These are phyloP conservation scores for Keithomyces neogunnii DNA, from an alignment of 2,329 filamentous ascomycete species.

Conservation along the genomic window DNA sequence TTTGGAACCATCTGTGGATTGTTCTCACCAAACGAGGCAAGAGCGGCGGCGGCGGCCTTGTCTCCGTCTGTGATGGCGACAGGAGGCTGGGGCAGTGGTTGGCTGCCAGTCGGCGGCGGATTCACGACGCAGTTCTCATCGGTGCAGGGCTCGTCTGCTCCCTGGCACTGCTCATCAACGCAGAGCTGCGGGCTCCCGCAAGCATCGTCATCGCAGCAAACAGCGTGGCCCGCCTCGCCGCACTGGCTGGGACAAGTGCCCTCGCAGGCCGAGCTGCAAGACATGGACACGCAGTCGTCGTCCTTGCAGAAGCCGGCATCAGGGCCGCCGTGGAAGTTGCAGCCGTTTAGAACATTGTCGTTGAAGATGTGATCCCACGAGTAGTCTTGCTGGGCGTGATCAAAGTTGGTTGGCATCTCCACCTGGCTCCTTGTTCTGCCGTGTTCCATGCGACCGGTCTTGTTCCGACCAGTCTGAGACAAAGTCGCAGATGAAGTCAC, in stretches of 20 bases:
- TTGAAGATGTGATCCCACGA: slow-evolving; percentile 12
- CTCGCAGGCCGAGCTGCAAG: slow-evolving; percentile 27
- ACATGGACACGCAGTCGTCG: slow-evolving; percentile 23
- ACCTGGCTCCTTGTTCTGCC: slow-evolving; percentile 1
- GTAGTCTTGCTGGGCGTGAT: slow-evolving; percentile 6
- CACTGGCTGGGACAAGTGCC: slow-evolving; percentile 26
- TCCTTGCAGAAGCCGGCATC: slow-evolving; percentile 7
- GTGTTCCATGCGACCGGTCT: background rate
- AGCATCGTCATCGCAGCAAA: slow-evolving; percentile 27
- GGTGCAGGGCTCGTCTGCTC: slow-evolving; percentile 25
- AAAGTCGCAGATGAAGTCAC: background rate
- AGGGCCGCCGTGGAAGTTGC: background rate
- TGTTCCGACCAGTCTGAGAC: background rate
- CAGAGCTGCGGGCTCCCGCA: slow-evolving; percentile 20
- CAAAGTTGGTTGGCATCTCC: slow-evolving; percentile 2
- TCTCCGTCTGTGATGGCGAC: slow-evolving; percentile 13
- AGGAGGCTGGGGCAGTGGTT: background rate
- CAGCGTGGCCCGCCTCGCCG: slow-evolving; percentile 20
- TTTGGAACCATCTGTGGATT: slow-evolving; percentile 7
- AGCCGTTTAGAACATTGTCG: slow-evolving; percentile 4
- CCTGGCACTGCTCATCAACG: slow-evolving; percentile 25
- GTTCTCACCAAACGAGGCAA: slow-evolving; percentile 21
- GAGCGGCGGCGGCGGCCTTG: slow-evolving; percentile 20
- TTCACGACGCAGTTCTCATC: slow-evolving; percentile 24
- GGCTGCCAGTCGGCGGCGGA: slow-evolving; percentile 3